Conservation (phyloP, 2,329 filamentous ascomycete genomes). For the Ophiocordyceps camponoti-leonardi region DNA sequence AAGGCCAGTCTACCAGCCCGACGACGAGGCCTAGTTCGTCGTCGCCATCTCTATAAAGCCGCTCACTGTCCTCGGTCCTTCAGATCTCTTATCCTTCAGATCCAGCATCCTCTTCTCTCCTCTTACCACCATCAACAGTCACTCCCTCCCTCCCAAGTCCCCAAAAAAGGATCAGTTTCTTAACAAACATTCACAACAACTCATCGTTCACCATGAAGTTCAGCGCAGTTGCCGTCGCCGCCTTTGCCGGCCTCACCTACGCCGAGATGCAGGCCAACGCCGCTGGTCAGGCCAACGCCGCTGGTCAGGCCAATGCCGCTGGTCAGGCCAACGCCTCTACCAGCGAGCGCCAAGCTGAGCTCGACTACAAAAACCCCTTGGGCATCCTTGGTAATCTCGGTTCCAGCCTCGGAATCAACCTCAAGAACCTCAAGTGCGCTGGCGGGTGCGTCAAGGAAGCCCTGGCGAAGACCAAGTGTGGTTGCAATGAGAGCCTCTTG, state of each 20-base stretch:
- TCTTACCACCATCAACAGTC: too few relatives aligned
- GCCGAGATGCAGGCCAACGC: not conserved
- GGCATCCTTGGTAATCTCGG: not conserved
- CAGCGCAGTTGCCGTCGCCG: not conserved
- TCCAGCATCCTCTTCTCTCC: not conserved
- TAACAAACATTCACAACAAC: too few relatives aligned
- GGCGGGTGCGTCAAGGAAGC: not conserved
- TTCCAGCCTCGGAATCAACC: too few relatives aligned
- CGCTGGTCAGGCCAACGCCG: too few relatives aligned
- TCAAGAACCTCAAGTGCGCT: not conserved
- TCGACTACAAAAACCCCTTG: not conserved
- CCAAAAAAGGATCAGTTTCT: too few relatives aligned
- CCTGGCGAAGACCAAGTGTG: not conserved
- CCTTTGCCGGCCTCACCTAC: not conserved
- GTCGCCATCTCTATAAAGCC: not conserved
- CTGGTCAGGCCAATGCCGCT: too few relatives aligned
- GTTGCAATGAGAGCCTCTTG: not conserved
- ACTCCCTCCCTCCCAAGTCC: too few relatives aligned
- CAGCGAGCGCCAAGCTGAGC: not conserved
- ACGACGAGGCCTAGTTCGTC: not conserved
- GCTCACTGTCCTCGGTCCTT: not conserved
- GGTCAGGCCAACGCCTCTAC: too few relatives aligned
- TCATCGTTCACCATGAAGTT: not conserved
- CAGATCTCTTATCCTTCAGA: not conserved
- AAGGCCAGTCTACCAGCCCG: not conserved